phyloP scores from a whole-genome alignment of 768 basidiomycete genomes.

The Mycena sanguinolenta region DNA sequence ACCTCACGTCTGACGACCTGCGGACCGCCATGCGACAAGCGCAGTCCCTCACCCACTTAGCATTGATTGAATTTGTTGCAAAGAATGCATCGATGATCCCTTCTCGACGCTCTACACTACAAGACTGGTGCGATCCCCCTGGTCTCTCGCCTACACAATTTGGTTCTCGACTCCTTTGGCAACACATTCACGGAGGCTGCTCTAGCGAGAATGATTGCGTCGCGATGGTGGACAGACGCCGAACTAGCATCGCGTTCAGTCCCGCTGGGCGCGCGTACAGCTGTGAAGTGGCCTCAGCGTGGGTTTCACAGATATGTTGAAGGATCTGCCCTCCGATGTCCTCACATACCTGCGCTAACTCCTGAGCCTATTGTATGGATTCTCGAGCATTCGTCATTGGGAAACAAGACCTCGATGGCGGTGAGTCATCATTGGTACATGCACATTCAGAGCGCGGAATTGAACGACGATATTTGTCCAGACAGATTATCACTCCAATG shows the following conservation, averaged over 20 bases:
- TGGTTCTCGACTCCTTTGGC: background rate
- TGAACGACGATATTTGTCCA: too few relatives aligned
- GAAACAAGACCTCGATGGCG: too few relatives aligned
- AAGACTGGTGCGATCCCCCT: background rate
- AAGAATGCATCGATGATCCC: background rate
- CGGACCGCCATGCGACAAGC: background rate
- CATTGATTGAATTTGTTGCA: background rate
- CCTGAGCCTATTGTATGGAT: too few relatives aligned
- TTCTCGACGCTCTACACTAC: slow-evolving; percentile 1
- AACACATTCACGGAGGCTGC: background rate
- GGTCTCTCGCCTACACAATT: background rate
- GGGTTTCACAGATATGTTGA: too few relatives aligned
- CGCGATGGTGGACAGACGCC: background rate
- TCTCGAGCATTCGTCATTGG: too few relatives aligned
- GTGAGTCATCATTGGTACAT: too few relatives aligned
- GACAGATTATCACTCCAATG: too few relatives aligned
- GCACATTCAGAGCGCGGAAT: too few relatives aligned
- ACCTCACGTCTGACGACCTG: background rate
- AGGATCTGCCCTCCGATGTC: background rate
- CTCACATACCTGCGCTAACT: too few relatives aligned
- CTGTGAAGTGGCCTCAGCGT: too few relatives aligned
- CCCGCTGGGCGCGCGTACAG: background rate
- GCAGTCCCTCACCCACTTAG: background rate
- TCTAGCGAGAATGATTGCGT: background rate
- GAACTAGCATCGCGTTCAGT: background rate